Conservation (phyloP, 1,284 basidiomycete species). For the Mycosarcoma maydis region DNA sequence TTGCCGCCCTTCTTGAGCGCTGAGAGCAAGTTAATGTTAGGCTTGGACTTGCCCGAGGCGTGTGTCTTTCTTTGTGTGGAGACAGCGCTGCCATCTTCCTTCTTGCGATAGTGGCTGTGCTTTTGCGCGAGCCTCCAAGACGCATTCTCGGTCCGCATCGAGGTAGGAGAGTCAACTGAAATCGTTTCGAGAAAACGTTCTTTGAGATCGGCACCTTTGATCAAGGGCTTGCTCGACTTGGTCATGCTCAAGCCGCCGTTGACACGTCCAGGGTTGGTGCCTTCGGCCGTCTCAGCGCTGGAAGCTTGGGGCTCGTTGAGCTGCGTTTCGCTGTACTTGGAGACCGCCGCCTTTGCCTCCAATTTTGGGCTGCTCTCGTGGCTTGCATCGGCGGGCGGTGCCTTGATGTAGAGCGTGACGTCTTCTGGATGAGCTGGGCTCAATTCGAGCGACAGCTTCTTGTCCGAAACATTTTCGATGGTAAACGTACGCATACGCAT, state of each 20-base stretch:
- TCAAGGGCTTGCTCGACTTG: conserved; percentile 28
- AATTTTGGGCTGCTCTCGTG: conserved; percentile 23
- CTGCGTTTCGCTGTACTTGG: conserved; percentile 29
- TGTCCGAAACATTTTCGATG: conserved; percentile 69
- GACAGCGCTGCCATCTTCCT: conserved; percentile 29
- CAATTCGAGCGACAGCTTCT: conserved; percentile 68
- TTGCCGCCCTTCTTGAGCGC: conserved; percentile 70
- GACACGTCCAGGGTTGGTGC: not conserved
- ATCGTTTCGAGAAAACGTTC: conserved; percentile 71
- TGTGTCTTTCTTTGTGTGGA: conserved; percentile 30
- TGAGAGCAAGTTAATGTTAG: conserved; percentile 61
- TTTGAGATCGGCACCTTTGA: conserved; percentile 62
- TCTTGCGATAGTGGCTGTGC: conserved; percentile 52
- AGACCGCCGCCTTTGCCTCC: conserved; percentile 17
- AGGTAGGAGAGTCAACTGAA: conserved; percentile 63
- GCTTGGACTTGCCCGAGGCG: conserved; percentile 33
- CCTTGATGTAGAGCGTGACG: conserved; percentile 69
- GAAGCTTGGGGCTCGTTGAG: conserved; percentile 8
- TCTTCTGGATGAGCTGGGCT: conserved; percentile 70
- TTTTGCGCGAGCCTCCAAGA: conserved; percentile 60
- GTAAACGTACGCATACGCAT: conserved; percentile 69
- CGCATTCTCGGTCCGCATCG: conserved; percentile 57
- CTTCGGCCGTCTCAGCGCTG: conserved; percentile 12
- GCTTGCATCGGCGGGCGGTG: conserved; percentile 10
- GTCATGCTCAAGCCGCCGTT: conserved; percentile 8